Percentiles rank a stretch among this genome's conserved stretches.
These are phyloP conservation scores for Boletus patriciae DNA, from an alignment of 768 basidiomycete genomes.

Conservation along the genomic window DNA sequence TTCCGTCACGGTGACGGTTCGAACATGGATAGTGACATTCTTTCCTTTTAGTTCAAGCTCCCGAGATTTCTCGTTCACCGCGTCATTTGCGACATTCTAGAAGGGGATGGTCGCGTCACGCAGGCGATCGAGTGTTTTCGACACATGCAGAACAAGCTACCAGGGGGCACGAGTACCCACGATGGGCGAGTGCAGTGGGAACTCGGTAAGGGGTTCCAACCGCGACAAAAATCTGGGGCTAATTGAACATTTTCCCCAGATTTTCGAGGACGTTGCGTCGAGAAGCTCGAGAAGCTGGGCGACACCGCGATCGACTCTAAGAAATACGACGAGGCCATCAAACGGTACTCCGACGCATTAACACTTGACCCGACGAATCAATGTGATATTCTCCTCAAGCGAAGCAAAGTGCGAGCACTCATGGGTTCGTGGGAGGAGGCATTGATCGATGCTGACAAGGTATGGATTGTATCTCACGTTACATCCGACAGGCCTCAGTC, in stretches of 20 bases:
- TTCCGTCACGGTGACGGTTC: too few species aligned
- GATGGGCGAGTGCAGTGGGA: background rate
- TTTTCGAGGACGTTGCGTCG: conserved; percentile 1
- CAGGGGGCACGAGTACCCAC: background rate
- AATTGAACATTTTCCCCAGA: background rate
- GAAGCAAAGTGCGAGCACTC: too few species aligned
- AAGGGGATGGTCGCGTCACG: background rate
- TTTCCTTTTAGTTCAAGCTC: background rate
- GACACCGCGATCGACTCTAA: background rate
- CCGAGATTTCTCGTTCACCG: background rate
- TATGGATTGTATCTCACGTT: background rate
- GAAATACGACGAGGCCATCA: background rate
- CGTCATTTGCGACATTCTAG: background rate
- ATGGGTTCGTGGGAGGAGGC: too few species aligned
- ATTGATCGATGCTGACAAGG: too few species aligned
- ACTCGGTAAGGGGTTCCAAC: background rate
- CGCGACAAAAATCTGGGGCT: background rate
- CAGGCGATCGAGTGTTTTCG: background rate
- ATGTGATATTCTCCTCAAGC: background rate
- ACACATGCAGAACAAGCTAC: background rate
- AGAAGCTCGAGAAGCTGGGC: background rate
- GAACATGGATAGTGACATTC: background rate
- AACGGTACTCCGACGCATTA: background rate
- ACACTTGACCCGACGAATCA: background rate
- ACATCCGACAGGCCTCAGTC: too few species aligned